Evolutionary conservation across 768 basidiomycete genomes (phyloP).

Genomic region (Hygrocybe punicea): DNA sequence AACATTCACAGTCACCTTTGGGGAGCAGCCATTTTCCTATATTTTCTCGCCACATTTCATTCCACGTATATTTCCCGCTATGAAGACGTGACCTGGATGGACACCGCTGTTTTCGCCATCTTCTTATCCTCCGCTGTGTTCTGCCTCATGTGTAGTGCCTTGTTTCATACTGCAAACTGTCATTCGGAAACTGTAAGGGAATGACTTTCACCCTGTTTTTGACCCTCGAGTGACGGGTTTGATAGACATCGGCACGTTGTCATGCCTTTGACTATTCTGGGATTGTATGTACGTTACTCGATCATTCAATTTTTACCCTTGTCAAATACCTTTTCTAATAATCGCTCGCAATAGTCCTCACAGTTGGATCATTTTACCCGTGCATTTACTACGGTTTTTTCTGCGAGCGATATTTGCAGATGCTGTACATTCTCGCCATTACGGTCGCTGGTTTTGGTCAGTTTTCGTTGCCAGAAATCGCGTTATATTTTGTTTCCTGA

Average conservation of each 20-base stretch:
- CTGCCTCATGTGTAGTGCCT: slow-evolving; percentile 68
- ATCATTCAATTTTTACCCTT: slow-evolving; percentile 2
- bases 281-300: slow-evolving; percentile 45
- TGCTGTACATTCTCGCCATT: slow-evolving; percentile 54
- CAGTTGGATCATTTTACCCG: slow-evolving; percentile 75
- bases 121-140: slow-evolving; percentile 72
- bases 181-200: slow-evolving; percentile 66
- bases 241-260: slow-evolving; percentile 56
- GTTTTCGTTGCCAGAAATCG: slow-evolving; percentile 28
- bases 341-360: slow-evolving; percentile 44
- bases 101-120: slow-evolving; percentile 54
- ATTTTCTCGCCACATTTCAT: slow-evolving; percentile 53
- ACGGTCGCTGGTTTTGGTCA: slow-evolving; percentile 55
- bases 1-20: slow-evolving; percentile 84
- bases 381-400: slow-evolving; percentile 76
- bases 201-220: background rate
- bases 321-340: background rate
- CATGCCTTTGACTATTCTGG: slow-evolving; percentile 76
- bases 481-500: slow-evolving; percentile 19
- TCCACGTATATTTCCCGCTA: slow-evolving; percentile 49
- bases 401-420: slow-evolving; percentile 53
- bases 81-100: slow-evolving; percentile 56
- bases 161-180: slow-evolving; percentile 69
- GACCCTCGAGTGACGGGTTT: slow-evolving; percentile 6
- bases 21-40: slow-evolving; percentile 60